phyloP scores from a whole-genome alignment of 129 eudicot genomes.

The Solidago caesia region DNA sequence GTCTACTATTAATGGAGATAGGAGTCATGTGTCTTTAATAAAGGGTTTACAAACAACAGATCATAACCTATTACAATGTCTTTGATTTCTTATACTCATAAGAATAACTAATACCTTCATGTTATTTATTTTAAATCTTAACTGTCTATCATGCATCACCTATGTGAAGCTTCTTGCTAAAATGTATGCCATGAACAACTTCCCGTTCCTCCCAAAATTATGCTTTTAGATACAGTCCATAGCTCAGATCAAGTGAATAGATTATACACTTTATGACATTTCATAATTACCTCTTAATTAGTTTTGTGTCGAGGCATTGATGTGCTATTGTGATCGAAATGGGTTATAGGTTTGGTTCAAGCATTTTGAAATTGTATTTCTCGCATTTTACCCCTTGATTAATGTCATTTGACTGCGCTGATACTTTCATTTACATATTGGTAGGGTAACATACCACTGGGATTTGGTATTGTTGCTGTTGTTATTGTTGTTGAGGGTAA shows the following conservation, averaged over 20 bases:
- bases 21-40: not conserved
- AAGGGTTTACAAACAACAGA: not conserved
- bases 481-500: not conserved
- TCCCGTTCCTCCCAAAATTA: not conserved
- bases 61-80: not conserved
- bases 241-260: no score
- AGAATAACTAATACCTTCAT: no score
- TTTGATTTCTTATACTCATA: no score
- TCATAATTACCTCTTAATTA: no score
- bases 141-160: not conserved
- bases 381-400: no score
- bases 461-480: not conserved
- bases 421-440: not conserved
- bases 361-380: no score
- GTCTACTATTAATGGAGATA: not conserved
- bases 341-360: no score
- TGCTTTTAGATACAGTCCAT: not conserved
- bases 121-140: no score
- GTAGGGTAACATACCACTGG: not conserved
- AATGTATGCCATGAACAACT: not conserved
- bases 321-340: no score
- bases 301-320: no score
- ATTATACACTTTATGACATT: no score
- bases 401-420: no score
- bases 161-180: not conserved